A percentile compares a stretch with the other conserved stretches of the same genome.
These are phyloP conservation scores for Hypoxylon sp. DNA, from an alignment of 2,329 filamentous ascomycete species.

Conservation along the genomic window DNA sequence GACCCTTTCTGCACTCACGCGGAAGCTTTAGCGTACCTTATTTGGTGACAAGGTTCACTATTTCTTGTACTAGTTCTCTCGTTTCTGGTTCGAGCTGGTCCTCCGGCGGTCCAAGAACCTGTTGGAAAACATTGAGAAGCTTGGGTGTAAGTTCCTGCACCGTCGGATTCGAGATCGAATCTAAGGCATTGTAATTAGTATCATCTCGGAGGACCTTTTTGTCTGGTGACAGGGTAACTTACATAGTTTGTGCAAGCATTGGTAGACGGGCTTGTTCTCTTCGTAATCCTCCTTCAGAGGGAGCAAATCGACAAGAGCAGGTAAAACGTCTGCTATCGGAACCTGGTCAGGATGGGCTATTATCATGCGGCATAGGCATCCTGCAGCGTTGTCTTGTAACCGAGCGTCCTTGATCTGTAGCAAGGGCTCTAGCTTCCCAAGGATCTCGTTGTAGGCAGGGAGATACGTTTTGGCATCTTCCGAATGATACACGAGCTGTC, in stretches of 20 bases:
- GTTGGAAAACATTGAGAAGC: slow-evolving; percentile 77
- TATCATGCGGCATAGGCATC: slow-evolving; percentile 93
- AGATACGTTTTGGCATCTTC: slow-evolving; percentile 79
- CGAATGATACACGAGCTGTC: slow-evolving; percentile 86
- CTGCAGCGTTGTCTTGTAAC: slow-evolving; percentile 91
- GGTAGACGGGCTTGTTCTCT: slow-evolving; percentile 94
- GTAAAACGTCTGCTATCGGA: slow-evolving; percentile 84
- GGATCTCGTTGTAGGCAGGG: slow-evolving; percentile 80
- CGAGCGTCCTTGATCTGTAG: slow-evolving; percentile 82
- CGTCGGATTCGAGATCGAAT: slow-evolving; percentile 76
- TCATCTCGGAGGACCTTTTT: background rate
- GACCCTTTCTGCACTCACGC: slow-evolving; percentile 15
- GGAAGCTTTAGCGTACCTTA: slow-evolving; percentile 32
- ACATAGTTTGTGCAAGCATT: slow-evolving; percentile 90
- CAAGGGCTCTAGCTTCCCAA: slow-evolving; percentile 87
- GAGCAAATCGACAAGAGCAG: slow-evolving; percentile 80
- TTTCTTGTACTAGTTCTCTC: slow-evolving; percentile 72
- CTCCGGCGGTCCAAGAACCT: slow-evolving; percentile 77
- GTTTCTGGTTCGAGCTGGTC: slow-evolving; percentile 82
- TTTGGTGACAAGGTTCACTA: slow-evolving; percentile 59
- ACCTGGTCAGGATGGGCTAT: slow-evolving; percentile 86
- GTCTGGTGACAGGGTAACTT: too few relatives aligned
- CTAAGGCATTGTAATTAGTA: slow-evolving; percentile 54
- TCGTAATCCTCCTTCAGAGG: slow-evolving; percentile 94
- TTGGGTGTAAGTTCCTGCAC: slow-evolving; percentile 77